phyloP scores from a whole-genome alignment of 148 eudicot genomes.

The Silene latifolia region DNA sequence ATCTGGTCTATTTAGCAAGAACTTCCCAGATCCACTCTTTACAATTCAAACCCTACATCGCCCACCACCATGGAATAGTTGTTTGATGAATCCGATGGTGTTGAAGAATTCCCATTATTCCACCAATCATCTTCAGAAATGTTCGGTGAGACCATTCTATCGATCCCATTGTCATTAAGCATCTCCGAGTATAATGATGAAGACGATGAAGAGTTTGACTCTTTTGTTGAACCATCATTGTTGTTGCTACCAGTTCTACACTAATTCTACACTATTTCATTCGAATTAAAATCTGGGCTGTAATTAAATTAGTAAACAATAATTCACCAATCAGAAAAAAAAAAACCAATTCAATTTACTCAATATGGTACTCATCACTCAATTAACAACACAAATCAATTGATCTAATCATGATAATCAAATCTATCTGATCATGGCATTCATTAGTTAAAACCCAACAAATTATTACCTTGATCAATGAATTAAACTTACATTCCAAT shows the following conservation, averaged over 20 bases:
- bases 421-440: too few species aligned
- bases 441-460: too few species aligned
- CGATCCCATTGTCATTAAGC: slow-evolving; percentile 32
- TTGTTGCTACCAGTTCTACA: background rate
- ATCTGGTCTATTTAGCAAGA: slow-evolving; percentile 45
- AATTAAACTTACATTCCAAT: too few species aligned
- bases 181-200: slow-evolving; percentile 30
- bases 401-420: too few species aligned
- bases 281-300: too few species aligned
- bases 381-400: too few species aligned
- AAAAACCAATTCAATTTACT: too few species aligned
- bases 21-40: slow-evolving; percentile 90
- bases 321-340: too few species aligned
- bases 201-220: slow-evolving; percentile 30
- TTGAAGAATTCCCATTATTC: slow-evolving; percentile 39
- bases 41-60: slow-evolving; percentile 44
- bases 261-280: too few species aligned
- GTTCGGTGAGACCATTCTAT: slow-evolving; percentile 32
- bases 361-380: too few species aligned
- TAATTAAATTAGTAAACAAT: too few species aligned
- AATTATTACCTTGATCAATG: too few species aligned
- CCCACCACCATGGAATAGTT: slow-evolving; percentile 26
- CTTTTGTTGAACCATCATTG: slow-evolving; percentile 24
- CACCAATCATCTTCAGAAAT: slow-evolving; percentile 50
- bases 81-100: slow-evolving; percentile 35